A percentile compares a stretch with the other conserved stretches of the same genome.
Evolutionary conservation across 208 protist genomes (phyloP).

Genomic region (Wallacemonas rigidus): DNA sequence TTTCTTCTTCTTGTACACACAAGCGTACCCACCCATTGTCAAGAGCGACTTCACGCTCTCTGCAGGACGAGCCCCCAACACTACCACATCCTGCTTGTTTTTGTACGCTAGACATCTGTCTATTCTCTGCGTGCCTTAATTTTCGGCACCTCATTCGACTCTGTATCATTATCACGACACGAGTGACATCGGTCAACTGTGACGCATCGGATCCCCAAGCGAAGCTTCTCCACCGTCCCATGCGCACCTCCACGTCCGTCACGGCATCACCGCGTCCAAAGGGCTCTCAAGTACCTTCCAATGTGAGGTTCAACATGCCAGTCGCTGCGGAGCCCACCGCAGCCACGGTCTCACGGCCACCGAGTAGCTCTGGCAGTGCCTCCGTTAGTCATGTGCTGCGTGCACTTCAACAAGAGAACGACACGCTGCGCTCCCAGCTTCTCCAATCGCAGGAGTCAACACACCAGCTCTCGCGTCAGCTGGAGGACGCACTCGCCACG

Average conservation of each 20-base stretch:
- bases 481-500: slow-evolving; percentile 22
- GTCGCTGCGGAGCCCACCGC: not conserved
- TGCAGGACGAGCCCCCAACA: too few species aligned
- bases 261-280: not conserved
- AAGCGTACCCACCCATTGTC: too few species aligned
- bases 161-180: too few species aligned
- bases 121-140: too few species aligned
- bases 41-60: too few species aligned
- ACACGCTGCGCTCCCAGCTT: slow-evolving; percentile 54
- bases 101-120: too few species aligned
- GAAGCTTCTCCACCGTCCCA: not conserved
- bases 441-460: slow-evolving; percentile 33
- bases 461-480: slow-evolving; percentile 27
- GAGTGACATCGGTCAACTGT: too few species aligned
- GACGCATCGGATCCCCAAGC: too few species aligned
- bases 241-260: not conserved
- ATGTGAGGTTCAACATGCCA: not conserved
- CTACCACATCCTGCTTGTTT: too few species aligned
- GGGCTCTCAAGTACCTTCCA: not conserved
- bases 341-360: not conserved
- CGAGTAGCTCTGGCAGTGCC: not conserved
- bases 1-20: too few species aligned
- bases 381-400: slow-evolving; percentile 24
- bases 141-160: too few species aligned
- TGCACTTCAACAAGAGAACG: slow-evolving; percentile 60